A percentile compares a stretch with the other conserved stretches of the same genome.
phyloP scores from a whole-genome alignment of 768 basidiomycete genomes.

The Cystobasidium ongulense region DNA sequence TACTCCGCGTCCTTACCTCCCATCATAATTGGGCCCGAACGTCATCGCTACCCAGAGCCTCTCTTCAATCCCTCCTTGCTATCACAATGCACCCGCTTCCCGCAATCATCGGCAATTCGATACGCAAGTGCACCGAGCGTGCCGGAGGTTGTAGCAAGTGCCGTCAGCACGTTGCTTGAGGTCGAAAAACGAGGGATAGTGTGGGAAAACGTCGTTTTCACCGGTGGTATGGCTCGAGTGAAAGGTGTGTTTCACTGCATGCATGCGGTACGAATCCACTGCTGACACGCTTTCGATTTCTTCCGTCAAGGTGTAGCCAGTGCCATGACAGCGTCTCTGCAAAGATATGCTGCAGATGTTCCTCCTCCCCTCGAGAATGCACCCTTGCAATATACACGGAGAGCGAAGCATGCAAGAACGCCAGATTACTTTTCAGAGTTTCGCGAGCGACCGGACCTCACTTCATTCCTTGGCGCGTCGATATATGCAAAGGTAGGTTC shows the following conservation, averaged over 20 bases:
- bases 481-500: slow-evolving; percentile 40
- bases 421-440: slow-evolving; percentile 87
- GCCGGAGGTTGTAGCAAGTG: slow-evolving; percentile 61
- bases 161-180: slow-evolving; percentile 56
- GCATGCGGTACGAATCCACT: too few species aligned
- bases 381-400: slow-evolving; percentile 57
- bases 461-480: slow-evolving; percentile 34
- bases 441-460: slow-evolving; percentile 37
- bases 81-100: not conserved
- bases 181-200: slow-evolving; percentile 62
- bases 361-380: slow-evolving; percentile 57
- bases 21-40: slow-evolving; percentile 72
- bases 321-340: slow-evolving; percentile 48
- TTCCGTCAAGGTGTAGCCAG: slow-evolving; percentile 69
- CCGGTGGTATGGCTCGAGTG: slow-evolving; percentile 66
- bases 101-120: not conserved
- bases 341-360: slow-evolving; percentile 41
- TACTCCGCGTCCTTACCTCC: slow-evolving; percentile 50
- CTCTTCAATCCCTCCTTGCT: slow-evolving; percentile 67
- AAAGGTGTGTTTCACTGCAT: slow-evolving; percentile 53
- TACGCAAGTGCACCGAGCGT: slow-evolving; percentile 47
- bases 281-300: too few species aligned
- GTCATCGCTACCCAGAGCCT: slow-evolving; percentile 85
- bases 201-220: slow-evolving; percentile 71
- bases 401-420: slow-evolving; percentile 57